Evolutionary conservation across 768 basidiomycete genomes (phyloP), one percentile per base, ranked within the genome.

Genomic region (Daedaleopsis nitida): DNA sequence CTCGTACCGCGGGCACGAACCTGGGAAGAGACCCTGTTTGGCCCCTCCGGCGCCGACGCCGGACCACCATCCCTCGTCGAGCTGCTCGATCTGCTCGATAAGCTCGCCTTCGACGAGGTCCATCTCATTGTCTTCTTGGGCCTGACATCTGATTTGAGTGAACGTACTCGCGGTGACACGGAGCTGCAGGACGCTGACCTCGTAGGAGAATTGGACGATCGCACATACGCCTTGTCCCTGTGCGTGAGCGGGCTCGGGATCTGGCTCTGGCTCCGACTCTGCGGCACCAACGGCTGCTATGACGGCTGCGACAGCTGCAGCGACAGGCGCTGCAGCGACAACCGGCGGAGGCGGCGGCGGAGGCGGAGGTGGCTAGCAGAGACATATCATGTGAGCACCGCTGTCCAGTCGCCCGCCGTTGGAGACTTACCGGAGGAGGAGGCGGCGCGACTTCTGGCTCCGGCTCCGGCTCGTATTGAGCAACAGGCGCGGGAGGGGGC

Each of bases 61-160:
- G 59, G 79, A 83, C 96, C 95, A 97, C 96, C 96, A 98, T 7
- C 92, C 91, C 66, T 92, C 91, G 65, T 89, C 92, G 16, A 92
- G 74, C 73, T 92, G 86, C 73, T 94, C 91, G 50, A 96, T 86
- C 64, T 90, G 84, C 58, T 89, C 85, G 52, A 97, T 85, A 38
- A 87, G 74, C 69, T 96, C 92, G 48, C 93, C 92, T 72, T 96
- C 94, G 1, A 77, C 65, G 23, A 97, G 80, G 58, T 73, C 73
- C 78, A 98, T 86, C 71, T 98, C 96, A 68, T 94, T 94, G 62
- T 94, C 91, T 74, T 94, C 92, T 12, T 86, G 79, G 16, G 90
- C 91, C 86, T 89, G 57, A 8, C 9, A 24, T 2, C 6, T 24
- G 49, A 11, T 13, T 5, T 14, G 32, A 5, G 39, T 42, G 37